These are phyloP conservation scores for Paraphaeosphaeria sporulosa DNA, from an alignment of 2,329 filamentous ascomycete genomes.

Conservation along the genomic window DNA sequence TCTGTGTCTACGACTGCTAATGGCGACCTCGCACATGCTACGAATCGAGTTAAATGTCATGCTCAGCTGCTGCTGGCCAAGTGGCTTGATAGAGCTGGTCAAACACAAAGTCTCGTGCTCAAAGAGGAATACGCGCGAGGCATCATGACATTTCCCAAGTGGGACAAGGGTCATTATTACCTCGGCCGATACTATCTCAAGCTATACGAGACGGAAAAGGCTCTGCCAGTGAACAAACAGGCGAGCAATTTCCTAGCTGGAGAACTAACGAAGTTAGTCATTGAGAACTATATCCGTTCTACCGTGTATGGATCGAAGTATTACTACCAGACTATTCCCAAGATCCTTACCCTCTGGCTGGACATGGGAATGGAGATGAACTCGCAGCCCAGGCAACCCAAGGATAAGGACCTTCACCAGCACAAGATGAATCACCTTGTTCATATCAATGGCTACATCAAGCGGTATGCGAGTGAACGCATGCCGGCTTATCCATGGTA, in stretches of 20 bases:
- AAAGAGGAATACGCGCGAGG: constrained; percentile 78
- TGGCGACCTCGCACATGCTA: constrained; percentile 46
- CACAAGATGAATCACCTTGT: constrained; percentile 39
- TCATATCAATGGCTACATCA: constrained; percentile 69
- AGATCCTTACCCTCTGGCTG: constrained; percentile 91
- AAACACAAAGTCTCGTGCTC: constrained; percentile 83
- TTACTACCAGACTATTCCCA: constrained; percentile 91
- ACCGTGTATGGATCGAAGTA: constrained; percentile 92
- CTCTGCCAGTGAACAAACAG: constrained; percentile 77
- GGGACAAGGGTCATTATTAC: constrained; percentile 98
- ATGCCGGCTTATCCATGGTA: constrained; percentile 82
- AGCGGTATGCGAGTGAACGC: constrained; percentile 74
- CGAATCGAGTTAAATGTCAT: constrained; percentile 72
- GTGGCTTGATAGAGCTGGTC: constrained; percentile 95
- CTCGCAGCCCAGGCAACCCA: constrained; percentile 26
- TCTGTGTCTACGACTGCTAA: constrained; percentile 49
- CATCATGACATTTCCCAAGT: constrained; percentile 71
- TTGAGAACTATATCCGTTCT: constrained; percentile 91
- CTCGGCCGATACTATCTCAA: constrained; percentile 98
- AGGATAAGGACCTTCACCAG: constrained; percentile 42
- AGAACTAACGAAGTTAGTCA: constrained; percentile 84
- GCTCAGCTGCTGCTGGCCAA: constrained; percentile 91
- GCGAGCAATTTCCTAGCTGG: constrained; percentile 67
- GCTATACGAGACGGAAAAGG: constrained; percentile 86
- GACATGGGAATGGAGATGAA: constrained; percentile 78